A percentile compares a stretch with the other conserved stretches of the same genome.
phyloP scores from a whole-genome alignment of 257 asterid species.

The Mentha longifolia region DNA sequence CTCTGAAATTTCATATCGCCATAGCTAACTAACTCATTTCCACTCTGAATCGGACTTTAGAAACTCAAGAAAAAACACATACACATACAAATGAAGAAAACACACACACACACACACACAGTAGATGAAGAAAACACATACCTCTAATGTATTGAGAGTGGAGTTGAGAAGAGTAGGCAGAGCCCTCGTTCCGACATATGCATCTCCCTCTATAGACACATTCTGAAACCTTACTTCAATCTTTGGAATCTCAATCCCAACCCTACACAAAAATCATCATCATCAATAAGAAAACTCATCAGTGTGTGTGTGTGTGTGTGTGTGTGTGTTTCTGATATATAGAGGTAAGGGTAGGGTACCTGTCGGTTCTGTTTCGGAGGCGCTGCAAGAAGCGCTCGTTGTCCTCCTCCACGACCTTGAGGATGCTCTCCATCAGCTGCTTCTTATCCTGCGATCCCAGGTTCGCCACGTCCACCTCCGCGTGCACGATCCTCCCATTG shows the following conservation, averaged over 20 bases:
- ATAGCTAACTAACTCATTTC: too few species aligned
- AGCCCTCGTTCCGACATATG: constrained; percentile 79
- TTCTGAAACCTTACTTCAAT: constrained; percentile 81
- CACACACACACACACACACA: background rate
- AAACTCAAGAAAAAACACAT: background rate
- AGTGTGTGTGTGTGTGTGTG: background rate
- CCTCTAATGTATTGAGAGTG: constrained; percentile 76
- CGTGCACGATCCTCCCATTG: constrained; percentile 52
- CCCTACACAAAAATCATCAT: constrained; percentile 42
- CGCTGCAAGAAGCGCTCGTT: constrained; percentile 65
- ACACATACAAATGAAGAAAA: background rate
- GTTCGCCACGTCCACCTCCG: constrained; percentile 63
- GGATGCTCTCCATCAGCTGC: constrained; percentile 64
- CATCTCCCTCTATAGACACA: constrained; percentile 78
- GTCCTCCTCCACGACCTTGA: constrained; percentile 74
- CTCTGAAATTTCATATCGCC: too few species aligned
- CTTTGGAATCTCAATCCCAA: constrained; percentile 83
- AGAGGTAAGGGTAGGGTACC: constrained; percentile 47
- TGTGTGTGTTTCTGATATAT: too few species aligned
- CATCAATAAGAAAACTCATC: too few species aligned
- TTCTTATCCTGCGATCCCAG: constrained; percentile 71
- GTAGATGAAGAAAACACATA: constrained; percentile 22
- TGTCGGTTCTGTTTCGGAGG: constrained; percentile 73
- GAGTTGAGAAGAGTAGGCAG: constrained; percentile 87
- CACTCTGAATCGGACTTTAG: background rate